Evolutionary conservation across 495 filamentous ascomycete genomes (phyloP).

Genomic region (Massariosphaeria phaeospora): DNA sequence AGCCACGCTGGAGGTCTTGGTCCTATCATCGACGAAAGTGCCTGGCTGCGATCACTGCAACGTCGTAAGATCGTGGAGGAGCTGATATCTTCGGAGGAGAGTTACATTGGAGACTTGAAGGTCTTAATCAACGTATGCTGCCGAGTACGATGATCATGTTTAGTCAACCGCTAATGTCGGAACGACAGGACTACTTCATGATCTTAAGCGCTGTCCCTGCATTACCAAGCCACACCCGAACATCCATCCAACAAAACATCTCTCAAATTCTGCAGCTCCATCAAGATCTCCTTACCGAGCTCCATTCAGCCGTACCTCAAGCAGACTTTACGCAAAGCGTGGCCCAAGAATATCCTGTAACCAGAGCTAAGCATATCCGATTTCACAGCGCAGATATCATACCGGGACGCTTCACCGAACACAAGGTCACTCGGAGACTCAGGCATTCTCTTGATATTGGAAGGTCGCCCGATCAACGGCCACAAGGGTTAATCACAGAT

Average conservation of each 20-base stretch:
- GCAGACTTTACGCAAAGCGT: constrained; percentile 53
- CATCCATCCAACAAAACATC: constrained; percentile 61
- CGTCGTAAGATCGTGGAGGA: constrained; percentile 77
- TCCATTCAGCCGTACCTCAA: constrained; percentile 57
- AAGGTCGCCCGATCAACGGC: constrained; percentile 27
- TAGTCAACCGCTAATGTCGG: no score
- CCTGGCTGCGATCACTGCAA: constrained; percentile 63
- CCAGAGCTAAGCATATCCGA: constrained; percentile 37
- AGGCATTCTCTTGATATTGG: constrained; percentile 39
- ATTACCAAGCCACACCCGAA: constrained; percentile 50
- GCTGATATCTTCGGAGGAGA: constrained; percentile 76
- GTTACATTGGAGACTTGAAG: constrained; percentile 81
- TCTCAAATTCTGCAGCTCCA: constrained; percentile 67
- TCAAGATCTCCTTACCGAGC: constrained; percentile 61
- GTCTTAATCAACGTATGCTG: constrained; percentile 71
- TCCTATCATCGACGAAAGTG: constrained; percentile 61
- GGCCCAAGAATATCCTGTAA: constrained; percentile 21
- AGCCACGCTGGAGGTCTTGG: constrained; percentile 53
- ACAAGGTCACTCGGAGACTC: constrained; percentile 23
- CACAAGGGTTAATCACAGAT: constrained; percentile 53
- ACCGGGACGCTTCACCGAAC: constrained; percentile 39
- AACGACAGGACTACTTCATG: constrained; percentile 58
- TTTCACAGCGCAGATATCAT: constrained; percentile 60
- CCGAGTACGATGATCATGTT: background rate
- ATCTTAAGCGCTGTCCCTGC: constrained; percentile 58